Evolutionary conservation across 106 monocot species (phyloP).

Genomic region (Acorus gramineus): DNA sequence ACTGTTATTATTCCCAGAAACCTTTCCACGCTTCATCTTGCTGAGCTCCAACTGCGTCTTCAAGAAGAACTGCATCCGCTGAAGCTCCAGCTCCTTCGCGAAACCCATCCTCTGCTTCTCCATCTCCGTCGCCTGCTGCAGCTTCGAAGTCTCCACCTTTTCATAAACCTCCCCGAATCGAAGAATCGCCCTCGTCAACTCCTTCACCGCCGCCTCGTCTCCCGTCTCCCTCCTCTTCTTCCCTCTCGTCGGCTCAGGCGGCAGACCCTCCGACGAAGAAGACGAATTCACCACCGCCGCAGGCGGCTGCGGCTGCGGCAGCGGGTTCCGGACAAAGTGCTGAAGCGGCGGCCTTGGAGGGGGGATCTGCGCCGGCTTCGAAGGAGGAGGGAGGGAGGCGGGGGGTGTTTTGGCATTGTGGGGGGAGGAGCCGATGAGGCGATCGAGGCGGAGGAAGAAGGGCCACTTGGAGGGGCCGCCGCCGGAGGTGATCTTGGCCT

Average conservation of each 20-base stretch:
- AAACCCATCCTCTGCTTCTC: conserved; percentile 70
- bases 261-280: too few relatives aligned
- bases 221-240: neutral
- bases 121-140: conserved; percentile 56
- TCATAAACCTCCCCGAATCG: conserved; percentile 75
- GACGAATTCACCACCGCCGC: too few relatives aligned
- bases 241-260: neutral
- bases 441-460: conserved; percentile 62
- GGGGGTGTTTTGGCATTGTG: neutral
- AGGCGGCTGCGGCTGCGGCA: too few relatives aligned
- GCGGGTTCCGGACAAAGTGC: too few relatives aligned
- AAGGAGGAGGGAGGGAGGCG: conserved; percentile 1
- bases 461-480: conserved; percentile 39
- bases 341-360: too few relatives aligned
- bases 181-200: conserved; percentile 38
- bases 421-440: conserved; percentile 34
- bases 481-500: conserved; percentile 24
- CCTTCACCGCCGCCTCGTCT: conserved; percentile 24
- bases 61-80: conserved; percentile 70
- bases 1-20: too few relatives aligned
- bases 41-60: conserved; percentile 49
- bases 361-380: too few relatives aligned
- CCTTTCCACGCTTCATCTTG: conserved; percentile 1
- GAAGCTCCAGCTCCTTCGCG: conserved; percentile 54
- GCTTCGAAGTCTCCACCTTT: conserved; percentile 55